Evolutionary conservation across 192 early-diverging fungal genomes (phyloP), one percentile per base, ranked within the genome.

Genomic region (Bifiguratus adelaidae): DNA sequence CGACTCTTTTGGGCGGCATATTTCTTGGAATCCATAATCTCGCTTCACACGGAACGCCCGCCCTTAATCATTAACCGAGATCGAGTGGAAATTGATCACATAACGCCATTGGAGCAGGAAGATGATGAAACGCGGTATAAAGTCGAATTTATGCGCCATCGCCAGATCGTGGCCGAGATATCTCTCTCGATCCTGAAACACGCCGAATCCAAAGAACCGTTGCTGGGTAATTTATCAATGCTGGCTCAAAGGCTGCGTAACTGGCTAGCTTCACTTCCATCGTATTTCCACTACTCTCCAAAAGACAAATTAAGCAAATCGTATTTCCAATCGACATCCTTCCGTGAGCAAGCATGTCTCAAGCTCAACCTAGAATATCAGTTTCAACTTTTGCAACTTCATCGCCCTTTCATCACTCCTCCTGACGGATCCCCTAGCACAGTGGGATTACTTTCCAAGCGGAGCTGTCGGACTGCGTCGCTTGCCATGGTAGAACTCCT

Each of bases 311-410:
- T 18, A 4, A 40, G 18, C 3, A 27, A 47, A 32, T 33, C 43
- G 2, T 35, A 44, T 19, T 64, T 55, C 55, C 23, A 23, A 4
- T 33, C 50, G 0, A 19, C 54, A 9, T 57, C 55, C 22, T 64
- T 64, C 12, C 41, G 47, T 26, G 61, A 64, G 15, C 61, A 64
- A 47, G 50, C 55, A 2, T 64, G 61, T 33, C 38, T 64, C 4
- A 64, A 64, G 21, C 55, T 64, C 29, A 52, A 42, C 4, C 53
- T 54, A 19, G 61, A 64, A 40, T 64, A 64, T 37, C 52, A 64
- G 22, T 64, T 58, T 24, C 56, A 53, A 12, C 25, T 58, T 3
- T 58, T 55, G 12, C 61, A 64, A 24, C 26, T 64, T 2, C 54
- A 64, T 50, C 52, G 45, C 0, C 42, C 51, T 2, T 58, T 64